Evolutionary conservation across 2,329 filamentous ascomycete species (phyloP), one percentile per base, ranked within the genome.

Genomic region (Herpomyces periplanetae): DNA sequence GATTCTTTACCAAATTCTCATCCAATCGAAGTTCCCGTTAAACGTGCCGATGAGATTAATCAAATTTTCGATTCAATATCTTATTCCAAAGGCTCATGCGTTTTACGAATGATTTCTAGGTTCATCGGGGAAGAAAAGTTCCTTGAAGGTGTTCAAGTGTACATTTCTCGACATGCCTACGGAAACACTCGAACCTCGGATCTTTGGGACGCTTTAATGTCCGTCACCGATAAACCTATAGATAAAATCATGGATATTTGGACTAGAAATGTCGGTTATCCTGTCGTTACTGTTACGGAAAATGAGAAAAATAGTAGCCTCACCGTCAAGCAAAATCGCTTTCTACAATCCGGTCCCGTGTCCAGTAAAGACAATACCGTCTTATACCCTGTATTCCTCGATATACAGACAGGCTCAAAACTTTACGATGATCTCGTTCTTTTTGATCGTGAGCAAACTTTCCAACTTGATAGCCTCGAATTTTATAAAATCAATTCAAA

Each of bases 41-140:
- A 87, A 49, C 61, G 65, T 23, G 73, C 73, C 11, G 71, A 85
- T 29, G 71, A 91, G 40, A 73, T 91, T 37, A 87, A 87, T 41
- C 73, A 91, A 42, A 91, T 91, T 29, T 91, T 91, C 30, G 75
- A 91, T 35, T 68, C 71, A 25, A 91, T 91, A 28, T 88, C 75
- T 1, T 91, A 91, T 42, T 73, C 69, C 21, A 91, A 91, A 45
- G 75, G 75, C 8, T 88, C 73, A 5, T 85, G 71, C 30, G 73
- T 91, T 13, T 49, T 91, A 24, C 65, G 75, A 34, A 91, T 91
- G 75, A 73, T 91, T 27, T 87, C 75, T 9, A 85, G 71, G 27
- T 84, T 85, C 32, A 47, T 91, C 10, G 75, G 75, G 19, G 75
- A 91, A 37, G 69, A 88, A 16, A 49, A 55, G 8, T 91, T 91